Evolutionary conservation across 176 grass and related monocot genomes (phyloP).

Genomic region (Pontederia paniculata): DNA sequence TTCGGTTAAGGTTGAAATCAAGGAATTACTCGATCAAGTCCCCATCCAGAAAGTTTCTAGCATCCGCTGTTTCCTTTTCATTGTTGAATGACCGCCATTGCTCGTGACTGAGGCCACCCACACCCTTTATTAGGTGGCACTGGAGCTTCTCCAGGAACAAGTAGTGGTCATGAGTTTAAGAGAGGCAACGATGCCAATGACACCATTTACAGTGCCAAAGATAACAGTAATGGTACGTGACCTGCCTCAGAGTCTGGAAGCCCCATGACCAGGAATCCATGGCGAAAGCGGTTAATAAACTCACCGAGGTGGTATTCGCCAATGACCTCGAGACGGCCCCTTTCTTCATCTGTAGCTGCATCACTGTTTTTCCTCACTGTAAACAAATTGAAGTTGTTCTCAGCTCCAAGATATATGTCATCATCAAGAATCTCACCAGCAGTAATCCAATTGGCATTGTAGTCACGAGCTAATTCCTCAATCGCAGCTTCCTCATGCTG

Average conservation of each 20-base stretch:
- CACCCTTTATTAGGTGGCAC: constrained; percentile 61
- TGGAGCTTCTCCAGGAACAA: constrained; percentile 83
- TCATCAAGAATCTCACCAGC: constrained; percentile 92
- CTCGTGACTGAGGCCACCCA: constrained; percentile 71
- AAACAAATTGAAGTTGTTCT: constrained; percentile 84
- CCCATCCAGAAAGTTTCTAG: constrained; percentile 68
- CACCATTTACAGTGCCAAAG: constrained; percentile 86
- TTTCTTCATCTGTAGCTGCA: constrained; percentile 81
- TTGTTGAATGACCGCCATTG: constrained; percentile 87
- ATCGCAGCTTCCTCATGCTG: constrained; percentile 85
- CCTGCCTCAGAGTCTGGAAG: constrained; percentile 58
- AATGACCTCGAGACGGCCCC: constrained; percentile 64
- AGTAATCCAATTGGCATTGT: constrained; percentile 91
- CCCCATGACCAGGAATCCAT: constrained; percentile 80
- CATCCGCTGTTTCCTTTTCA: constrained; percentile 49
- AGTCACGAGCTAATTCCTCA: constrained; percentile 75
- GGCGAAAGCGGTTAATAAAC: constrained; percentile 67
- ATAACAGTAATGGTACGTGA: constrained; percentile 62
- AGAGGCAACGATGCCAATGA: constrained; percentile 72
- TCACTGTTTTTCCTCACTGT: constrained; percentile 88
- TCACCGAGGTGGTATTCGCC: constrained; percentile 94
- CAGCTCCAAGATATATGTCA: constrained; percentile 75
- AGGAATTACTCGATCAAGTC: constrained; percentile 92
- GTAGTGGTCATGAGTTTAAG: constrained; percentile 68
- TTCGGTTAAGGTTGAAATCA: constrained; percentile 52